These are phyloP conservation scores for Andalucia godoyi DNA, from an alignment of 78 protist genomes.

Conservation along the genomic window DNA sequence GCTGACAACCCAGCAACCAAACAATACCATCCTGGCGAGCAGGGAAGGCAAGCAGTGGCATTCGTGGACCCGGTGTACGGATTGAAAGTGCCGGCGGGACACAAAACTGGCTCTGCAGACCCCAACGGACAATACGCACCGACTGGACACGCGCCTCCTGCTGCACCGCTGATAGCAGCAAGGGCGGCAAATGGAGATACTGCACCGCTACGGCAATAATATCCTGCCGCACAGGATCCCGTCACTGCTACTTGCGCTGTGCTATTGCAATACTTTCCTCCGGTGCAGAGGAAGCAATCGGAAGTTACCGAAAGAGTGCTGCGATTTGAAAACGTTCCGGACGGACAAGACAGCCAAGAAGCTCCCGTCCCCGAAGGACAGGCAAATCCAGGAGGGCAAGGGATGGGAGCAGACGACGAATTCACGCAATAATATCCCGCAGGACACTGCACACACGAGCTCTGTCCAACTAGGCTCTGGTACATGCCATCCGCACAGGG, in stretches of 20 bases:
- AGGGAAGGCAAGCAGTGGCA: neutral
- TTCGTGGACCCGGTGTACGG: neutral
- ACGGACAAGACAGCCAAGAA: neutral
- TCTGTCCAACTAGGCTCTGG: neutral
- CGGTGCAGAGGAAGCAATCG: neutral
- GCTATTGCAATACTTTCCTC: slow-evolving; percentile 16
- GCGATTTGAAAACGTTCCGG: neutral
- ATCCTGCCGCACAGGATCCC: slow-evolving; percentile 26
- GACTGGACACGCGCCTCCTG: slow-evolving; percentile 5
- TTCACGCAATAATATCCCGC: neutral
- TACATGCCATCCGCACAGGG: slow-evolving; percentile 21
- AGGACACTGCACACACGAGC: neutral
- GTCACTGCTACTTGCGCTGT: neutral
- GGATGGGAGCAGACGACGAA: too few relatives aligned
- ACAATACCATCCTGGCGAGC: slow-evolving; percentile 21
- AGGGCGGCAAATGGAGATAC: neutral
- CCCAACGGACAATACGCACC: slow-evolving; percentile 35
- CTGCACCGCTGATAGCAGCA: neutral
- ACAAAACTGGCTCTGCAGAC: neutral
- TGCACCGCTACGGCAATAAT: slow-evolving; percentile 20
- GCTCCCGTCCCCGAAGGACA: too few relatives aligned
- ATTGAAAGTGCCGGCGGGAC: slow-evolving; percentile 33
- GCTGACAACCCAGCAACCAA: neutral
- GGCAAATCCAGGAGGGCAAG: too few relatives aligned
- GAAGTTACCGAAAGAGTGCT: too few relatives aligned